A percentile compares a stretch with the other conserved stretches of the same genome.
These are phyloP conservation scores for Wickerhamomyces silvicola DNA, from an alignment of 805 yeast genomes.

Conservation along the genomic window DNA sequence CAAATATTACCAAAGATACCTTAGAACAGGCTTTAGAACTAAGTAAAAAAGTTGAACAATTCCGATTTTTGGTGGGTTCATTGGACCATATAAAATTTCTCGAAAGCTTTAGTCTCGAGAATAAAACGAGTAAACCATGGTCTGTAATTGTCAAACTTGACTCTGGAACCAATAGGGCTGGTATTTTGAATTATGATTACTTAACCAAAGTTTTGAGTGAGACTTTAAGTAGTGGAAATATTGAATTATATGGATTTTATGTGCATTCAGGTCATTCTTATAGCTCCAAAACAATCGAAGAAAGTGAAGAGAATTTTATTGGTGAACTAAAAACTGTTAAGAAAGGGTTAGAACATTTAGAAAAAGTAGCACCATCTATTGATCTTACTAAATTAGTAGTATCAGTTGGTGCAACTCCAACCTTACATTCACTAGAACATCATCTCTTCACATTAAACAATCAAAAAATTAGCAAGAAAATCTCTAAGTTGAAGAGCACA, in stretches of 20 bases:
- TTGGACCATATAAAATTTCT: slow-evolving; percentile 47
- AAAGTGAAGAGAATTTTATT: slow-evolving; percentile 42
- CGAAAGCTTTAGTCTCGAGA: slow-evolving; percentile 26
- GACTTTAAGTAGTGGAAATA: slow-evolving; percentile 23
- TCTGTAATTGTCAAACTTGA: slow-evolving; percentile 62
- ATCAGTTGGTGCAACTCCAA: slow-evolving; percentile 82
- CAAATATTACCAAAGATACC: slow-evolving; percentile 43
- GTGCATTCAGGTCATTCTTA: slow-evolving; percentile 81
- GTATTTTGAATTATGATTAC: slow-evolving; percentile 31
- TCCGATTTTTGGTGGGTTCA: slow-evolving; percentile 58
- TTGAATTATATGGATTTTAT: slow-evolving; percentile 60
- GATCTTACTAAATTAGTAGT: slow-evolving; percentile 38
- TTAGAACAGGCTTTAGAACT: slow-evolving; percentile 42
- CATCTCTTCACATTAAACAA: slow-evolving; percentile 13
- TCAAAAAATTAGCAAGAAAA: slow-evolving; percentile 7
- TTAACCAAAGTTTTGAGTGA: slow-evolving; percentile 32
- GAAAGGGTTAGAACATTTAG: slow-evolving; percentile 38
- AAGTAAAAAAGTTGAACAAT: slow-evolving; percentile 32
- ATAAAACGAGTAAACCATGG: slow-evolving; percentile 38
- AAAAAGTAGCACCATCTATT: slow-evolving; percentile 26
- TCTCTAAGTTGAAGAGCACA: slow-evolving; percentile 28
- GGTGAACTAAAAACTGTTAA: slow-evolving; percentile 54
- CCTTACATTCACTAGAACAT: slow-evolving; percentile 52
- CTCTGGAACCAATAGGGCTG: slow-evolving; percentile 71
- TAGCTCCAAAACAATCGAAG: slow-evolving; percentile 34